Percentiles rank a stretch among this genome's conserved stretches.
Conservation (phyloP, 495 filamentous ascomycete genomes). For the Zalerion maritima region DNA sequence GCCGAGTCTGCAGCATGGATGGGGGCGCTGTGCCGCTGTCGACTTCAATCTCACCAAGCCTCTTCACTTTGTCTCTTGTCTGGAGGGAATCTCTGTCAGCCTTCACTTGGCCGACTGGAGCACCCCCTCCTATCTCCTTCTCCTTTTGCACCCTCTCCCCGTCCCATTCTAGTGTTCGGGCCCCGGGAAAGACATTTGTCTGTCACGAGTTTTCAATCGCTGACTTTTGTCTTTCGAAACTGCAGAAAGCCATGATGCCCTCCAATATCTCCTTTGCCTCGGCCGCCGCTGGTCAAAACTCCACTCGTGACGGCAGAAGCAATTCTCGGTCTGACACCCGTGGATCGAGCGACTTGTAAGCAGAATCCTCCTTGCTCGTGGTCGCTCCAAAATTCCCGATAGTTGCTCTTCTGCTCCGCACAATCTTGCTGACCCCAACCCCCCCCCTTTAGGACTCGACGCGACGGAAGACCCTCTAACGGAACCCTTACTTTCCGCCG, state of each 20-base stretch:
- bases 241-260: constrained; percentile 48
- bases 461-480: constrained; percentile 47
- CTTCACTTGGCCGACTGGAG: too few relatives aligned
- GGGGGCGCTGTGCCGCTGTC: too few relatives aligned
- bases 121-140: too few relatives aligned
- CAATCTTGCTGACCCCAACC: constrained; percentile 13
- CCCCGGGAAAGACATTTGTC: too few relatives aligned
- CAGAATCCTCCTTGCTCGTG: constrained; percentile 7
- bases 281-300: constrained; percentile 59
- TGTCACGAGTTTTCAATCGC: too few relatives aligned
- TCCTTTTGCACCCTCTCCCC: too few relatives aligned
- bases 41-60: too few relatives aligned
- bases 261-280: constrained; percentile 72
- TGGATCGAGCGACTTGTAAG: constrained; percentile 44
- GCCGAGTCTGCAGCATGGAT: too few relatives aligned
- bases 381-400: not conserved
- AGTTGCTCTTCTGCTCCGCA: not conserved
- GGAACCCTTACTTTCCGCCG: constrained; percentile 81
- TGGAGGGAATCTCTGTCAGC: too few relatives aligned
- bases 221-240: too few relatives aligned
- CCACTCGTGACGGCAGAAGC: constrained; percentile 35
- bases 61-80: too few relatives aligned
- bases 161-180: too few relatives aligned
- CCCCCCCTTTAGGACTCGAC: constrained; percentile 16
- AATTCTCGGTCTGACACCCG: constrained; percentile 40